These are phyloP conservation scores for Quercus suber DNA, from an alignment of 306 rosid species.

Conservation along the genomic window DNA sequence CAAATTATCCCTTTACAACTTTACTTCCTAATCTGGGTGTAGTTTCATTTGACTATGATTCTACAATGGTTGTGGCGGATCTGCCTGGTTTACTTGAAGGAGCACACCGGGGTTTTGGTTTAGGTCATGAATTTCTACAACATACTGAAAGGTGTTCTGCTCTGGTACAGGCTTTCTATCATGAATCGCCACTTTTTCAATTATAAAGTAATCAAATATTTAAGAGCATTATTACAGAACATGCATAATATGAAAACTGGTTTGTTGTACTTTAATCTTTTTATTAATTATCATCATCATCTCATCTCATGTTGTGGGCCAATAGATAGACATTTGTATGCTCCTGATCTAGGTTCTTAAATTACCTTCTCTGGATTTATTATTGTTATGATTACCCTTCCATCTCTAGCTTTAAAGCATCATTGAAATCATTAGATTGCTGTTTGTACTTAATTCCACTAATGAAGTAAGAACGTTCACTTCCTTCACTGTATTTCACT, in stretches of 20 bases:
- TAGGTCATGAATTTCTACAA: conserved; percentile 91
- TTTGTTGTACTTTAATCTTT: neutral
- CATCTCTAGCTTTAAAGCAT: neutral
- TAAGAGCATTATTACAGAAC: neutral
- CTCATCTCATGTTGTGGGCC: neutral
- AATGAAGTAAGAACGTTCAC: neutral
- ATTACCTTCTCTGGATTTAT: neutral
- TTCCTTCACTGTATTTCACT: neutral
- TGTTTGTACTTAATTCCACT: neutral
- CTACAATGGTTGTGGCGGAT: conserved; percentile 93
- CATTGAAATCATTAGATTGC: neutral
- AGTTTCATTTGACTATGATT: conserved; percentile 88
- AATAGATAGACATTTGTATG: neutral
- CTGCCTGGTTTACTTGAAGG: conserved; percentile 99
- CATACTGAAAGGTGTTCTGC: conserved; percentile 97
- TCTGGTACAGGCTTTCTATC: conserved; percentile 52
- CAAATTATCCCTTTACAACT: conserved; percentile 93
- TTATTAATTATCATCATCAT: conserved; percentile 8
- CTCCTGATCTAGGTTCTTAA: neutral
- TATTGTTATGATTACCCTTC: neutral
- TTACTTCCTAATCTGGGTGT: conserved; percentile 95
- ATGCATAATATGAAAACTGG: neutral
- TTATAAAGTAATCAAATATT: neutral
- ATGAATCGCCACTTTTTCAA: conserved; percentile 10
- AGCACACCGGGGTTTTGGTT: conserved; percentile 94